Conservation (phyloP, 1,139 yeast species). For the Blastobotrys aristatus region DNA sequence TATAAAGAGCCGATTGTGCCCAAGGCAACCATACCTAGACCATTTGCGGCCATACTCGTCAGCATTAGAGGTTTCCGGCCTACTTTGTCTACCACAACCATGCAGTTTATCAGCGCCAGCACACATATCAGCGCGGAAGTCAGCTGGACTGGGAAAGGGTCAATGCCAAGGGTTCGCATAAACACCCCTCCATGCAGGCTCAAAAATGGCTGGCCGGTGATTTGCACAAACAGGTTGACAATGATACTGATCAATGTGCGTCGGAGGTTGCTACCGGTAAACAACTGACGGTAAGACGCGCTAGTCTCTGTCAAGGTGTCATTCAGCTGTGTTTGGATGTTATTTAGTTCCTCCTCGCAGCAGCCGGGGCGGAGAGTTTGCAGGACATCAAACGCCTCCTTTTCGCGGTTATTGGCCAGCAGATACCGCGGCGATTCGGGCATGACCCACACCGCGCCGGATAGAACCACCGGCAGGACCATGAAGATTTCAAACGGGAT, state of each 20-base stretch:
- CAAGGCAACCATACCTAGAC: background rate
- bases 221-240: conserved; percentile 58
- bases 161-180: background rate
- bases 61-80: background rate
- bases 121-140: background rate
- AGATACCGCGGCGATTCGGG: conserved; percentile 80
- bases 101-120: background rate
- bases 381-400: no score
- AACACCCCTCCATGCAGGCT: conserved; percentile 12
- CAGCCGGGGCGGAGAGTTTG: no score
- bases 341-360: no score
- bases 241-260: conserved; percentile 44
- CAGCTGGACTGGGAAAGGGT: background rate
- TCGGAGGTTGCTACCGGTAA: conserved; percentile 41
- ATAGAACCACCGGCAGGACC: conserved; percentile 40
- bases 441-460: conserved; percentile 55
- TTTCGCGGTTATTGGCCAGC: no score
- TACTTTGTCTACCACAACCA: background rate
- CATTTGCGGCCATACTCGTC: background rate
- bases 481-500: conserved; percentile 51
- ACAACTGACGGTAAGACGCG: conserved; percentile 21
- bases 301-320: conserved; percentile 21
- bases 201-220: conserved; percentile 46
- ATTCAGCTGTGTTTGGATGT: conserved; percentile 23
- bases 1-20: background rate